phyloP scores from a whole-genome alignment of 306 rosid species.

The Cucumis cinereus region DNA sequence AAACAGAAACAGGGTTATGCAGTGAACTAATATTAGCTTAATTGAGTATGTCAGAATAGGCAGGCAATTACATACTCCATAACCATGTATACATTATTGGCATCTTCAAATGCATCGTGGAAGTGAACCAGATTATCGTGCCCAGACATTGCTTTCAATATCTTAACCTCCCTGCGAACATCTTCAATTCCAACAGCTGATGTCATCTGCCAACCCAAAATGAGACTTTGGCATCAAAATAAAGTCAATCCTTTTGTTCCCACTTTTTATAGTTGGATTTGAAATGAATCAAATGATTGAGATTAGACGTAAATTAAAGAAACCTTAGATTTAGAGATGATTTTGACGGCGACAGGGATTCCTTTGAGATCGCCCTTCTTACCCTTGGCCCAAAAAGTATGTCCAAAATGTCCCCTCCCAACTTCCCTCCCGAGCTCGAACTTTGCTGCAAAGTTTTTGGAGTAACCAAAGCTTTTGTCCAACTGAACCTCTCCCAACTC shows the following conservation, averaged over 20 bases:
- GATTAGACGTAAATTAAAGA: not conserved
- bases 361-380: slow-evolving; percentile 86
- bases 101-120: slow-evolving; percentile 83
- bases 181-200: slow-evolving; percentile 90
- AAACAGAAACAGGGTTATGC: not conserved
- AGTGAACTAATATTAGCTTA: not conserved
- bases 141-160: slow-evolving; percentile 85
- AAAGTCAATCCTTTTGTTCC: not conserved
- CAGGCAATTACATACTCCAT: slow-evolving; percentile 67
- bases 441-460: slow-evolving; percentile 65
- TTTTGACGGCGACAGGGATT: slow-evolving; percentile 81
- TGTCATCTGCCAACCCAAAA: slow-evolving; percentile 59
- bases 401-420: slow-evolving; percentile 98
- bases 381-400: slow-evolving; percentile 82
- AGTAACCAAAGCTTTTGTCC: slow-evolving; percentile 81
- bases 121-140: slow-evolving; percentile 78
- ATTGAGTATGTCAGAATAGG: not conserved
- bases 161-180: slow-evolving; percentile 90
- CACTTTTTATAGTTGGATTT: not conserved
- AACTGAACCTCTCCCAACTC: slow-evolving; percentile 50
- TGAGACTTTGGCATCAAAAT: no score
- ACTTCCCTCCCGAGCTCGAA: slow-evolving; percentile 85
- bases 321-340: slow-evolving; percentile 88
- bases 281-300: not conserved
- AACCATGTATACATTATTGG: slow-evolving; percentile 71